Evolutionary conservation across 805 yeast species (phyloP), one percentile per base, ranked within the genome.

Genomic region (Torulaspora delbrueckii): DNA sequence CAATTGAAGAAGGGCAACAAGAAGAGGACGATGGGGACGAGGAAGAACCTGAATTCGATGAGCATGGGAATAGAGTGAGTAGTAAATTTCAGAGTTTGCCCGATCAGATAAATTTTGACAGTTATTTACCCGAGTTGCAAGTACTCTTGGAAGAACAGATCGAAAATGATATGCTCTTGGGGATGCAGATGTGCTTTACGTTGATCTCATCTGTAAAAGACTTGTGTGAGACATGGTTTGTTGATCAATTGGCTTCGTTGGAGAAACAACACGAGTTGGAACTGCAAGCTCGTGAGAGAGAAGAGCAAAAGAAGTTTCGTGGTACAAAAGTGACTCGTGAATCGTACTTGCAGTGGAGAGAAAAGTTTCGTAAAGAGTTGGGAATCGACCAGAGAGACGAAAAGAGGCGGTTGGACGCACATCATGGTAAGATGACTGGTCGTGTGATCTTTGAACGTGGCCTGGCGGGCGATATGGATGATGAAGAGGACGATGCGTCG

Each of bases 181-280:
- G 99, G 0, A 84, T 91, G 76, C 96, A 96, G n/a, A 82, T 89
- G 53, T 76, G 91, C 5, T 93, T 90, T 66, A 79, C 96, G 1
- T 63, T 91, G 37, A 77, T 86, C 0, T 79, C 95, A 1, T 71
- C 79, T 7, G 72, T 89, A 43, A 91, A 91, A 58, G 98, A 91
- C 40, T 76, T 76, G 47, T 91, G 87, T 10, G 99, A 93, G 57
- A 66, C 66, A 19, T 58, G 78, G 52, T 86, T 87, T 58, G 77
- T 74, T 24, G 66, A 71, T n/a, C 81, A 82, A 53, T 70, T 85
- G 37, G 69, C 71, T 12, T 57, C 53, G 5, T 72, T 69, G 30
- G 90, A 86, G 57, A 73, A 74, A 45, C 66, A 67, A 51, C 76
- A 81, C 54, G 88, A 86, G 51, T 70, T 73, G 41, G 76, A 75